Evolutionary conservation across 1,284 basidiomycete species (phyloP).

Genomic region (Naganishia sp.): DNA sequence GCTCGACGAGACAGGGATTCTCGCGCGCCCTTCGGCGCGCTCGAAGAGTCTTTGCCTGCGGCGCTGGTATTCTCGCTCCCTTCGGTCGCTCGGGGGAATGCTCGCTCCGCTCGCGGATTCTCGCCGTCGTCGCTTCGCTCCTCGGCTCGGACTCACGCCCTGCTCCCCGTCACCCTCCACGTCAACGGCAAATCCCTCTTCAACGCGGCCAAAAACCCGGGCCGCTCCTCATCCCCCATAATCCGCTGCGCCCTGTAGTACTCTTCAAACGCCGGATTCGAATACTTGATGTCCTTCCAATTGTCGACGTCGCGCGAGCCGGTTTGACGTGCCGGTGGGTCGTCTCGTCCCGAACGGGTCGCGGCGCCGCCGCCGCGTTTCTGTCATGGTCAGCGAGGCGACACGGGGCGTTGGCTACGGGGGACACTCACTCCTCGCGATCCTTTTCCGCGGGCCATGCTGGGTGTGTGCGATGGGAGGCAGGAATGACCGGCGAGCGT

Average conservation of each 20-base stretch:
- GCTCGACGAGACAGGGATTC: no score
- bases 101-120: neutral
- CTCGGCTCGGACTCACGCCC: constrained; percentile 63
- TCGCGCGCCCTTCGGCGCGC: neutral
- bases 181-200: constrained; percentile 83
- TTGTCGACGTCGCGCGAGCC: constrained; percentile 18
- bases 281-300: constrained; percentile 21
- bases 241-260: constrained; percentile 46
- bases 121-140: neutral
- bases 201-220: constrained; percentile 68
- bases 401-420: neutral
- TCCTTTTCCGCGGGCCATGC: constrained; percentile 14
- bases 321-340: neutral
- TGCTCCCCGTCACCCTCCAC: constrained; percentile 85
- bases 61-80: neutral
- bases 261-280: constrained; percentile 25
- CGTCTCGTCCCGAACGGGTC: constrained; percentile 6
- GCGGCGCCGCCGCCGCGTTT: constrained; percentile 19
- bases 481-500: no score
- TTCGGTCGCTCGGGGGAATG: no score
- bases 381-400: neutral
- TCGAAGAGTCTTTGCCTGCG: neutral
- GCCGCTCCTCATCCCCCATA: constrained; percentile 69
- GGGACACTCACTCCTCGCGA: constrained; percentile 13
- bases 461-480: neutral